phyloP scores from a whole-genome alignment of 106 monocot species.

The Apostasia ramifera region DNA sequence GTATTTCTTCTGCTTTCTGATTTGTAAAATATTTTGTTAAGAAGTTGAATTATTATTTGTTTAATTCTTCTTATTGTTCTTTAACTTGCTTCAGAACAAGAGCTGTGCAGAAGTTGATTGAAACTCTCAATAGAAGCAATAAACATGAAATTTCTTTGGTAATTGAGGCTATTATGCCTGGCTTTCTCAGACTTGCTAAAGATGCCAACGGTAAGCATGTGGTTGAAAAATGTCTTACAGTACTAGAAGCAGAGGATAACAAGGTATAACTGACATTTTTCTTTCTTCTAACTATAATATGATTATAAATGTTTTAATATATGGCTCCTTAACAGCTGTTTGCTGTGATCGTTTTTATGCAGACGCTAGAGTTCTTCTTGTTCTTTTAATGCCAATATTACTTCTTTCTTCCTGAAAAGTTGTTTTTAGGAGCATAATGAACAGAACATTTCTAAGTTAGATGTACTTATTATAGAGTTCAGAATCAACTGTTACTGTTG shows the following conservation, averaged over 20 bases:
- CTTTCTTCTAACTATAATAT: not conserved
- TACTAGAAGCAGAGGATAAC: constrained; percentile 28
- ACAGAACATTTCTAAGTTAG: no score
- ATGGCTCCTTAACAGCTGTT: no score
- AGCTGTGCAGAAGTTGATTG: constrained; percentile 50
- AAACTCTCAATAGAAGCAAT: constrained; percentile 19
- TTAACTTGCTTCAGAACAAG: constrained; percentile 39
- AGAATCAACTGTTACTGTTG: no score
- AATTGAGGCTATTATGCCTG: constrained; percentile 33
- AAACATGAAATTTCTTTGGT: constrained; percentile 28
- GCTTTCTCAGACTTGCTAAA: constrained; percentile 36
- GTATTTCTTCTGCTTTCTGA: constrained; percentile 17
- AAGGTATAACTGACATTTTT: constrained; percentile 27
- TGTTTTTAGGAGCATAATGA: no score
- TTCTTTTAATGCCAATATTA: no score
- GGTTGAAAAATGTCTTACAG: constrained; percentile 35
- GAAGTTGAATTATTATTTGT: not conserved
- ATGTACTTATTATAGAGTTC: no score
- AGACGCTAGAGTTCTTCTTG: no score
- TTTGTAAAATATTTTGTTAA: not conserved
- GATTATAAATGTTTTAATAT: no score
- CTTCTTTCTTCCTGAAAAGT: no score
- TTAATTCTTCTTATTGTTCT: not conserved
- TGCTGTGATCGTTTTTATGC: no score
- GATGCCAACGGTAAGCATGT: constrained; percentile 66